Percentiles rank a stretch among this genome's conserved stretches.
phyloP scores from a whole-genome alignment of 352 stramenopile species.

The Achlya hypogyna region DNA sequence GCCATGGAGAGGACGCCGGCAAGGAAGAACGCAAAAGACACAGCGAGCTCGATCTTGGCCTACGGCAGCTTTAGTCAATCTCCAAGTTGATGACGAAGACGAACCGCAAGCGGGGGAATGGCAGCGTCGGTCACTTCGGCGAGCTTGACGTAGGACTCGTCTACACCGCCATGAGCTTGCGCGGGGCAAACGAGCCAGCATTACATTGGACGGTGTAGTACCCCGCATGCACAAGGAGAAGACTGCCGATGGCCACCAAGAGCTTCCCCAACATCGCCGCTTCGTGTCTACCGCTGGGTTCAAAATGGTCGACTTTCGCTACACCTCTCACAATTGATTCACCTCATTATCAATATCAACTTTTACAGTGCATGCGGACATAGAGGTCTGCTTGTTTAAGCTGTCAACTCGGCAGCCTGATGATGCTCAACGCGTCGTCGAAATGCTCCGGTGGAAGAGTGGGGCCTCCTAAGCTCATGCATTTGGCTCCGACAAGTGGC shows the following conservation, averaged over 20 bases:
- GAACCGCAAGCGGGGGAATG: conserved; percentile 53
- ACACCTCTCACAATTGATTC: not conserved
- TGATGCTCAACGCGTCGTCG: no score
- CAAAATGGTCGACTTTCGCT: not conserved
- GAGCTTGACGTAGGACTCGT: conserved; percentile 67
- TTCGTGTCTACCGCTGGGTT: not conserved
- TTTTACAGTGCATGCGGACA: no score
- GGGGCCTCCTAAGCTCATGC: no score
- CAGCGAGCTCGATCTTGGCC: conserved; percentile 61
- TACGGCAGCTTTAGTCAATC: conserved; percentile 14
- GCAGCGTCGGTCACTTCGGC: conserved; percentile 60
- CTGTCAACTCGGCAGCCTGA: no score
- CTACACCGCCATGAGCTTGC: conserved; percentile 23
- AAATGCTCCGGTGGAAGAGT: no score
- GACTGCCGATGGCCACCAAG: conserved; percentile 49
- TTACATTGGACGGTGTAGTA: conserved; percentile 81
- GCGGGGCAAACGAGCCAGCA: not conserved
- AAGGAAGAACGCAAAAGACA: conserved; percentile 57
- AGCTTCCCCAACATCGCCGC: conserved; percentile 53
- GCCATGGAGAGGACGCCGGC: conserved; percentile 56
- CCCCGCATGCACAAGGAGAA: conserved; percentile 61
- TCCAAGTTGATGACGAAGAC: not conserved
- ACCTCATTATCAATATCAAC: no score
- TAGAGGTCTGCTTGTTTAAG: no score
- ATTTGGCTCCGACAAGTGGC: no score